Evolutionary conservation across 306 rosid genomes (phyloP), one percentile per base, ranked within the genome.

Genomic region (Citrullus colocynthis): DNA sequence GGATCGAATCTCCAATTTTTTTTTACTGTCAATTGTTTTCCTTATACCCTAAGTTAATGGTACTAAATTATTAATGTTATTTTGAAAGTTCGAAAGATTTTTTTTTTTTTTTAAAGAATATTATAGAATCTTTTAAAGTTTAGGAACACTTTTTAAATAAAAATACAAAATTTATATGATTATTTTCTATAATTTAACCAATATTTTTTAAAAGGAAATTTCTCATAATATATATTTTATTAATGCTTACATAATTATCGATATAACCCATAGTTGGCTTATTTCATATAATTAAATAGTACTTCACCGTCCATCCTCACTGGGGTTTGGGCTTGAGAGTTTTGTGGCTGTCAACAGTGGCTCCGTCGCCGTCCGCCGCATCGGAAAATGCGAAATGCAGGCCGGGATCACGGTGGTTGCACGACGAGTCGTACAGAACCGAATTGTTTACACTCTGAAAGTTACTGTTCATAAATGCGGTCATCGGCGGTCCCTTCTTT

Each of bases 391-490:
- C 4, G 32, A 90, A 75, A 80, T 81, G 92, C 60, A 90, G 87
- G 5, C 98, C 98, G 1, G 93, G 92, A 65, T 93, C 92, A 52
- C 85, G 86, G 73, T 83, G 86, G 30, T 78, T 82, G 85, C 83
- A 84, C 6, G 82, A 76, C 6, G 81, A n/a, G 57, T 87, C 55
- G 73, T 56, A 90, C 61, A 91, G 17, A 11, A 93, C n/a, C 54
- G 96, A 93, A 65, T 91, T 93, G 81, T 91, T 91, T 11, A 91
- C 78, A n/a, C 92, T 78, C 72, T 93, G 98, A 48, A 91, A 91
- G 17, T 93, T 91, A 84, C 88, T 88, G 79, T 93, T 93, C 74
- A 80, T 61, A 83, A 80, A 91, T 6, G 89, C 83, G 0, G 6
- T 71, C 1, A 76, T 65, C 86, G 96, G 97, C 11, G 66, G 9